Conservation (phyloP, 208 protist genomes). For the Acanthamoeba triangularis region DNA sequence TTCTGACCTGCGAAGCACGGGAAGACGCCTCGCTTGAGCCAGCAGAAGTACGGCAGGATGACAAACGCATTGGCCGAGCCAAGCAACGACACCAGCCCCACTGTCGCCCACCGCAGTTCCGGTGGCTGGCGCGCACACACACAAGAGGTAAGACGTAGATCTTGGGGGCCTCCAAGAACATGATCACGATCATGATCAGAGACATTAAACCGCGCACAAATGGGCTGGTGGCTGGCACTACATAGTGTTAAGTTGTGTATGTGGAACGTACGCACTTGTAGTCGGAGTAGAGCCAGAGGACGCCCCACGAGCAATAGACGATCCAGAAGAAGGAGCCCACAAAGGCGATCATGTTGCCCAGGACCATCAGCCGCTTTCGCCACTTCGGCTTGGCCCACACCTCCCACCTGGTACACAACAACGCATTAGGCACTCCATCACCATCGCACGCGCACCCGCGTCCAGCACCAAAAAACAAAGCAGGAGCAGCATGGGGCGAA, state of each 20-base stretch:
- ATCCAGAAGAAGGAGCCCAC: constrained; percentile 37
- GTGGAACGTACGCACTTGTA: constrained; percentile 5
- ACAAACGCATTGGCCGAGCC: constrained; percentile 38
- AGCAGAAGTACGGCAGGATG: constrained; percentile 27
- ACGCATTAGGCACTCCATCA: not conserved
- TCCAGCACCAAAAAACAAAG: not conserved
- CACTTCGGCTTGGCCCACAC: not conserved
- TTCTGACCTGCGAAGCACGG: constrained; percentile 29
- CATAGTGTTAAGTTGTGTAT: not conserved
- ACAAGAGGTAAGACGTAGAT: too few species aligned
- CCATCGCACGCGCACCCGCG: not conserved
- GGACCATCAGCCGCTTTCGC: constrained; percentile 21
- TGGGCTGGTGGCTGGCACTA: not conserved
- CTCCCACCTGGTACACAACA: not conserved
- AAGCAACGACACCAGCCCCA: constrained; percentile 6
- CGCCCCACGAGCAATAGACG: constrained; percentile 22
- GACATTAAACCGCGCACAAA: not conserved
- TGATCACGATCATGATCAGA: not conserved
- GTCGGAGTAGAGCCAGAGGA: constrained; percentile 45
- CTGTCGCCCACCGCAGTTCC: constrained; percentile 21
- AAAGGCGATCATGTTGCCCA: constrained; percentile 33
- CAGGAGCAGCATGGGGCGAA: too few species aligned
- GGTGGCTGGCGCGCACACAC: not conserved
- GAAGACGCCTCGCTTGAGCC: constrained; percentile 54
- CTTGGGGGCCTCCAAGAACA: not conserved